A percentile compares a stretch with the other conserved stretches of the same genome.
phyloP scores from a whole-genome alignment of 257 asterid genomes.

The Rehmannia glutinosa region DNA sequence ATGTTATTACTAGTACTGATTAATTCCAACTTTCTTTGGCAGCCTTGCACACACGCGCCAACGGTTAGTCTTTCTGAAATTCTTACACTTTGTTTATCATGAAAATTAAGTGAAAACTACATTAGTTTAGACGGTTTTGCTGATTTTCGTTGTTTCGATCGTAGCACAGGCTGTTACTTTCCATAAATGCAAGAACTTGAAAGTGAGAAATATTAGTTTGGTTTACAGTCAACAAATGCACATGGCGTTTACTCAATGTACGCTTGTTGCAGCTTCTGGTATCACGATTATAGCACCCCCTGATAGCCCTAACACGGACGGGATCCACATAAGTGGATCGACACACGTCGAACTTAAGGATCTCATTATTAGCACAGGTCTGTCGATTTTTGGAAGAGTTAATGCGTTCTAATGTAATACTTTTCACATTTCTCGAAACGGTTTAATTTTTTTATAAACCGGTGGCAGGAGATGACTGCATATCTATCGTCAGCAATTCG shows the following conservation, averaged over 20 bases:
- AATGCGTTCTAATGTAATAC: too few species aligned
- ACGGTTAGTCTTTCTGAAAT: constrained; percentile 49
- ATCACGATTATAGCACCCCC: constrained; percentile 56
- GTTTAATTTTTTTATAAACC: too few species aligned
- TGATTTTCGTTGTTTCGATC: background rate
- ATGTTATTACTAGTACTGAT: constrained; percentile 5
- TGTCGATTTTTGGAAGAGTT: constrained; percentile 12
- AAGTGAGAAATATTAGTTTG: constrained; percentile 43
- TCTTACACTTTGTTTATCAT: background rate
- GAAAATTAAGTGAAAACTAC: background rate
- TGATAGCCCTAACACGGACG: constrained; percentile 84
- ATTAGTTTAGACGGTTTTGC: background rate
- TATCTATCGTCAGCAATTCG: constrained; percentile 79
- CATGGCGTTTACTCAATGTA: constrained; percentile 51
- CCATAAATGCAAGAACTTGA: constrained; percentile 68
- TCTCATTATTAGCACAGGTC: constrained; percentile 57
- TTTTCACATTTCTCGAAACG: too few species aligned
- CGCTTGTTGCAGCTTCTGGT: constrained; percentile 38
- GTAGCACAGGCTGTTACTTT: constrained; percentile 69
- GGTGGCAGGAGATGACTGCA: constrained; percentile 77
- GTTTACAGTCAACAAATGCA: constrained; percentile 69
- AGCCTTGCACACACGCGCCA: constrained; percentile 89
- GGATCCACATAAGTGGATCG: constrained; percentile 77
- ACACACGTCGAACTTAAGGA: constrained; percentile 42
- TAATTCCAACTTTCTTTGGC: constrained; percentile 34